Evolutionary conservation across 495 filamentous ascomycete genomes (phyloP).

Genomic region (Xylaria bambusicola): DNA sequence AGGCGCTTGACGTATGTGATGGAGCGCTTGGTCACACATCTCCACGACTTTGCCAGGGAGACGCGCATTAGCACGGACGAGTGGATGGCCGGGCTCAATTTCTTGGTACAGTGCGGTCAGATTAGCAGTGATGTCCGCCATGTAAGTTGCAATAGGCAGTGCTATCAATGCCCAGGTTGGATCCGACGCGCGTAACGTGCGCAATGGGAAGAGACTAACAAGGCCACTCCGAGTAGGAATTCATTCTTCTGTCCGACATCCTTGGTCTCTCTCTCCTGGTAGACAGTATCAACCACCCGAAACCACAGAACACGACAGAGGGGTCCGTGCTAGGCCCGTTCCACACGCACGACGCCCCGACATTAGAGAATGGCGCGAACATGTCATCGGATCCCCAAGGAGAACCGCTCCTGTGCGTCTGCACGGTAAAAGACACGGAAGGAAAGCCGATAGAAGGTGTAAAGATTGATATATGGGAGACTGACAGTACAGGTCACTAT

Average conservation of each 20-base stretch:
- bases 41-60: constrained; percentile 83
- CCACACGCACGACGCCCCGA: constrained; percentile 85
- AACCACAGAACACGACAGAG: constrained; percentile 72
- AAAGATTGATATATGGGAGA: constrained; percentile 93
- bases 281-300: constrained; percentile 90
- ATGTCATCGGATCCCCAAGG: constrained; percentile 75
- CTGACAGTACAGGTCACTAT: constrained; percentile 82
- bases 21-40: constrained; percentile 70
- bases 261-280: constrained; percentile 88
- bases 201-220: not conserved
- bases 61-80: constrained; percentile 75
- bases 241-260: constrained; percentile 90
- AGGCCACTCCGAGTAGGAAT: constrained; percentile 60
- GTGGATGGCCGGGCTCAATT: constrained; percentile 74
- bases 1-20: constrained; percentile 72
- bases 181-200: not conserved
- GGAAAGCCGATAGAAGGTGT: constrained; percentile 69
- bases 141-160: too few relatives aligned
- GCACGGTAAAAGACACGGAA: constrained; percentile 68
- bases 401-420: constrained; percentile 73
- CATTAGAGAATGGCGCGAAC: constrained; percentile 59
- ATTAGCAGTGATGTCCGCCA: constrained; percentile 72
- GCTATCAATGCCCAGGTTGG: too few relatives aligned
- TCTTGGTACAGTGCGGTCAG: constrained; percentile 73
- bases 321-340: constrained; percentile 91